Base-by-base conservation (phyloP, 1,139 yeast genomes). In the Ogataea hybrid region DNA sequence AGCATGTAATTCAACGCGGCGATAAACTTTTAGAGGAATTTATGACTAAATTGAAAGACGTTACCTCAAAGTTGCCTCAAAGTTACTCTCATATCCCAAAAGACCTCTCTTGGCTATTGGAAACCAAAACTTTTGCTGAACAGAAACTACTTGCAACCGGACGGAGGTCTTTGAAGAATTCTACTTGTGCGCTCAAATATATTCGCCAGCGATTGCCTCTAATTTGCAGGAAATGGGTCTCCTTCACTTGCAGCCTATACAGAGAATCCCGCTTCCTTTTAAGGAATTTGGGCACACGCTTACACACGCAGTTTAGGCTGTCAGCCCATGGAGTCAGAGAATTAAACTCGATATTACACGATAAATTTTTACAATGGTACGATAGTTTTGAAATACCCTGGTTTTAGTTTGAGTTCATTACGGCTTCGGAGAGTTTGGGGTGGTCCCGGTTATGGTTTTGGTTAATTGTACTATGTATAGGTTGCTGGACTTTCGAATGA, bases 401-500 rank as follows among this genome's bases (percentile, higher is more conserved):
- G 37, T 32, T 38, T 36, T 38, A 32, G 41, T 38, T 25, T n/a
- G 18, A 33, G 32, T 16, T 11, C 15, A 25, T 12, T 21, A 9
- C 9, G 14, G 32, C 34, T 36, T 27, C 11, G 12, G 25, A 6
- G 34, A 29, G 34, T 32, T 36, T n/a, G 17, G 32, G 28, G 10
- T 18, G 32, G 22, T 37, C 31, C 41, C 18, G 32, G 41, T 31
- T 38, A 29, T 38, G 41, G 37, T 32, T 38, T 38, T 32, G 36
- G 35, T 31, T 39, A 29, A 18, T 39, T 33, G 42, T 39, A 39
- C 42, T 39, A 39, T 39, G 42, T 39, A 39, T 39, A 39, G 35
- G 42, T 28, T 33, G 38, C 27, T 33, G 42, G 42, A 32, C 42
- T 39, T 37, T 39, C 25, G 28, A 29, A 39, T 39, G 31, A 39